Conservation (phyloP, 352 stramenopile species). For the Stramenopiles sp. region DNA sequence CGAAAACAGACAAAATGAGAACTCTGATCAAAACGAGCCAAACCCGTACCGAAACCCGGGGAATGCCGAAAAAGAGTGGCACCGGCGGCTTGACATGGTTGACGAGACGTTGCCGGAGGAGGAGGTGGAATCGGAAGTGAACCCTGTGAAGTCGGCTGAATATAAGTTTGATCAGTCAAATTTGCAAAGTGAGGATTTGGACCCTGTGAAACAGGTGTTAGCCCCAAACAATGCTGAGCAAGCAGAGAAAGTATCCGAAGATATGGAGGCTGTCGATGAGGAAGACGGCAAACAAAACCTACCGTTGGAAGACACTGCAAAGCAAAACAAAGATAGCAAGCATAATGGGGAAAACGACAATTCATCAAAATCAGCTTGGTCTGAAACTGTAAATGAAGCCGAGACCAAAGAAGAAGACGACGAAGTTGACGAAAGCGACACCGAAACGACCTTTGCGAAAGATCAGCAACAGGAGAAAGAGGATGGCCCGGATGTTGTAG, state of each 20-base stretch:
- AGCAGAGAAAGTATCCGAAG: conserved; percentile 20
- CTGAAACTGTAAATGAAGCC: conserved; percentile 13
- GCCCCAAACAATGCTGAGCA: conserved; percentile 27
- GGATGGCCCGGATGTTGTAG: conserved; percentile 17
- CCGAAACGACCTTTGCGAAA: conserved; percentile 6
- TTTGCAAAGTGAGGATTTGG: conserved; percentile 23
- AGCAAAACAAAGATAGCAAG: conserved; percentile 26
- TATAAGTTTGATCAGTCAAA: conserved; percentile 20
- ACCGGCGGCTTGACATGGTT: conserved; percentile 75
- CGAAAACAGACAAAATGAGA: conserved; percentile 43
- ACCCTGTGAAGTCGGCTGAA: background rate
- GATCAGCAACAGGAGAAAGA: conserved; percentile 7
- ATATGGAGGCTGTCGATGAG: conserved; percentile 34
- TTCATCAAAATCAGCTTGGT: background rate
- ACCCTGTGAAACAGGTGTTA: background rate
- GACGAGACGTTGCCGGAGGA: conserved; percentile 24
- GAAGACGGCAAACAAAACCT: conserved; percentile 34
- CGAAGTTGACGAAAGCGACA: conserved; percentile 15
- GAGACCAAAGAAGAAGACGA: conserved; percentile 21
- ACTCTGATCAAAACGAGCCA: conserved; percentile 54
- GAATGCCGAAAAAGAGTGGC: conserved; percentile 89
- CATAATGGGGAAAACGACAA: conserved; percentile 12
- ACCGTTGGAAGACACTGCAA: conserved; percentile 22
- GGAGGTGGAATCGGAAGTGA: conserved; percentile 6
- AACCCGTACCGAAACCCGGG: conserved; percentile 86